phyloP scores from a whole-genome alignment of 208 protist species.

The Spironucleus salmonicida region DNA sequence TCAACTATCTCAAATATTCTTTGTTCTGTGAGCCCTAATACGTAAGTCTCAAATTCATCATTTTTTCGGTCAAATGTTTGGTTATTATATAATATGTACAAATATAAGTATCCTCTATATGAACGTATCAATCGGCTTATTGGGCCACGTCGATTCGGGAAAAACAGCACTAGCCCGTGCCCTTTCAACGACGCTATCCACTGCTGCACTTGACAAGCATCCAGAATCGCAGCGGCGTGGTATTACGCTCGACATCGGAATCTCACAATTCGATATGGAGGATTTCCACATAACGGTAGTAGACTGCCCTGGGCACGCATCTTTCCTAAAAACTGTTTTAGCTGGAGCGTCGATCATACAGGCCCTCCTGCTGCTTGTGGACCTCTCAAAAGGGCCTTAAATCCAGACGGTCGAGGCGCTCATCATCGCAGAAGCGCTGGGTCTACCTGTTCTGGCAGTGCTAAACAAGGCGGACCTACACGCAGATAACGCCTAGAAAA shows the following conservation, averaged over 20 bases:
- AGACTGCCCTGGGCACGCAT: slow-evolving; percentile 32
- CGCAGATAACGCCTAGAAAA: no score
- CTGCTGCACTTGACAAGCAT: slow-evolving; percentile 35
- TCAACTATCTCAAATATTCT: no score
- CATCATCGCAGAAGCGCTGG: background rate
- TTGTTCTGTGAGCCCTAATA: no score
- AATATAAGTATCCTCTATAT: no score
- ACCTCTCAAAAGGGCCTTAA: slow-evolving; percentile 19
- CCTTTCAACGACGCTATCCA: slow-evolving; percentile 5
- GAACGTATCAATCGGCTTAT: slow-evolving; percentile 12
- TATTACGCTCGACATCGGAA: slow-evolving; percentile 36
- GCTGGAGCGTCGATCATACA: slow-evolving; percentile 24
- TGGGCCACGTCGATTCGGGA: slow-evolving; percentile 34
- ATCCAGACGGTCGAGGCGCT: slow-evolving; percentile 6
- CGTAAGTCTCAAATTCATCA: no score
- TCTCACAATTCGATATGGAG: slow-evolving; percentile 18
- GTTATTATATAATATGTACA: no score
- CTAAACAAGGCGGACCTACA: background rate
- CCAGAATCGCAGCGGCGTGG: slow-evolving; percentile 30
- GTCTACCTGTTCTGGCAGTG: background rate
- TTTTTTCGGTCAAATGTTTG: no score
- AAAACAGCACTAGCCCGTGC: slow-evolving; percentile 23
- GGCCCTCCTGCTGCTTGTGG: slow-evolving; percentile 9
- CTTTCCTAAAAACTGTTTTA: slow-evolving; percentile 32
- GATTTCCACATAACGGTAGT: slow-evolving; percentile 31